A percentile compares a stretch with the other conserved stretches of the same genome.
Evolutionary conservation across 1,284 basidiomycete genomes (phyloP).

Genomic region (Sporisorium exsertum): DNA sequence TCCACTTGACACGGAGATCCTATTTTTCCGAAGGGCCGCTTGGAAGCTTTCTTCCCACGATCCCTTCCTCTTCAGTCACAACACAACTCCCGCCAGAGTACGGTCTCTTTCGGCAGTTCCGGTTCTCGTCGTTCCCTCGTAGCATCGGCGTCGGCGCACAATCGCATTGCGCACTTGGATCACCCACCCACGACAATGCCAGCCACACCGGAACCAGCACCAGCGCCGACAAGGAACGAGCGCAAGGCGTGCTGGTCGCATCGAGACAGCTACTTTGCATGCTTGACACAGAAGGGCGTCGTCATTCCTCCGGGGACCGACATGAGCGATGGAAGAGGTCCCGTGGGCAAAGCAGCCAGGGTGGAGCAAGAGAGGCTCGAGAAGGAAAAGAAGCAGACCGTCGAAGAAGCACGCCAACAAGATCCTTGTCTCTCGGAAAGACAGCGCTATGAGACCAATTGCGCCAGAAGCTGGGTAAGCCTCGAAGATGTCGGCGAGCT

Average conservation of each 20-base stretch:
- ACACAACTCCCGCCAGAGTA: neutral
- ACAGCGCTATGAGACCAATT: conserved; percentile 60
- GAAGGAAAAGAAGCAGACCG: conserved; percentile 29
- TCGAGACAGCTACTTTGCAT: conserved; percentile 65
- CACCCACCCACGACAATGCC: conserved; percentile 13
- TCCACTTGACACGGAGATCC: neutral
- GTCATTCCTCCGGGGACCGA: conserved; percentile 66
- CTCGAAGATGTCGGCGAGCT: neutral
- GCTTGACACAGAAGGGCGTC: conserved; percentile 57
- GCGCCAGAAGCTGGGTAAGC: conserved; percentile 68
- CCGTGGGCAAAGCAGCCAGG: conserved; percentile 49
- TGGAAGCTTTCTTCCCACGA: neutral
- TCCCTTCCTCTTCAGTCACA: neutral
- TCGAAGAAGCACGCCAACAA: conserved; percentile 42
- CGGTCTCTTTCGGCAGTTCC: neutral
- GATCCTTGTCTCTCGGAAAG: conserved; percentile 62
- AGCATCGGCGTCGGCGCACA: neutral
- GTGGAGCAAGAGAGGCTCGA: conserved; percentile 47
- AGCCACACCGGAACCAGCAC: conserved; percentile 36
- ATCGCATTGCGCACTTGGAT: neutral
- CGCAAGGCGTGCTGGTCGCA: conserved; percentile 65
- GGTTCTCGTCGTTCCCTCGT: neutral
- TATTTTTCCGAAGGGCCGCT: neutral
- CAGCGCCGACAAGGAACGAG: conserved; percentile 59
- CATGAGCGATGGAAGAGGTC: conserved; percentile 61